phyloP scores from a whole-genome alignment of 2,329 filamentous ascomycete species.

The Penicillium sp. region DNA sequence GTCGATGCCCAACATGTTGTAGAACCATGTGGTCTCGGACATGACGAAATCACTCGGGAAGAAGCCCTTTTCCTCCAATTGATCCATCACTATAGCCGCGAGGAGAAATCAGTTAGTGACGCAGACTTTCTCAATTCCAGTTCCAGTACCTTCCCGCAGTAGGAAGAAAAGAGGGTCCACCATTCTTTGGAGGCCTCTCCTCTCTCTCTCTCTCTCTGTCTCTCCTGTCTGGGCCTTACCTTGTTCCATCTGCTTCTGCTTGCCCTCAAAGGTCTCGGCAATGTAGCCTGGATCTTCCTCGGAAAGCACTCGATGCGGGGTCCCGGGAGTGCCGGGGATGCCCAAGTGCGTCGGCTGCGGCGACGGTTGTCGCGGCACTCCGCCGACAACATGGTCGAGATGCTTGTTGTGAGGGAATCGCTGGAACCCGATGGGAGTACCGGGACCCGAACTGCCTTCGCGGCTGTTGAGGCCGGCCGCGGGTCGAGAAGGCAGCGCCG shows the following conservation, averaged over 20 bases:
- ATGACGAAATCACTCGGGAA: conserved; percentile 79
- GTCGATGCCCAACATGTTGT: conserved; percentile 93
- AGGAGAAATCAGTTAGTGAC: too few relatives aligned
- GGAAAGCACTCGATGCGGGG: conserved; percentile 65
- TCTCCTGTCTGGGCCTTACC: conserved; percentile 44
- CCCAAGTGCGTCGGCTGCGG: conserved; percentile 83
- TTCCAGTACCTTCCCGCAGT: background rate
- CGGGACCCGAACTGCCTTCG: conserved; percentile 33
- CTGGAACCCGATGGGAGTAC: conserved; percentile 40
- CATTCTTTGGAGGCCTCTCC: too few relatives aligned
- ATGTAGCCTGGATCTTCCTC: conserved; percentile 92
- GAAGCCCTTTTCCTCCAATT: conserved; percentile 73
- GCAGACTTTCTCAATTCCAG: background rate
- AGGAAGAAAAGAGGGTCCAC: too few relatives aligned
- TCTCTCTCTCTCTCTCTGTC: too few relatives aligned
- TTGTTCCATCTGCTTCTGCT: conserved; percentile 80
- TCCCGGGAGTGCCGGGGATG: conserved; percentile 63
- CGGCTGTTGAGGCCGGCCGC: conserved; percentile 29
- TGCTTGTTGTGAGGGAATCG: conserved; percentile 50
- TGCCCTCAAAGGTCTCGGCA: conserved; percentile 88
- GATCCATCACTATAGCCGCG: conserved; percentile 63
- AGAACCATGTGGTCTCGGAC: conserved; percentile 90
- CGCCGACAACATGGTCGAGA: conserved; percentile 49
- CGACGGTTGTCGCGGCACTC: conserved; percentile 63
- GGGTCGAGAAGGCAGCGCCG: conserved; percentile 23